Conservation (phyloP, 768 basidiomycete genomes). For the Mycena galericulata region DNA sequence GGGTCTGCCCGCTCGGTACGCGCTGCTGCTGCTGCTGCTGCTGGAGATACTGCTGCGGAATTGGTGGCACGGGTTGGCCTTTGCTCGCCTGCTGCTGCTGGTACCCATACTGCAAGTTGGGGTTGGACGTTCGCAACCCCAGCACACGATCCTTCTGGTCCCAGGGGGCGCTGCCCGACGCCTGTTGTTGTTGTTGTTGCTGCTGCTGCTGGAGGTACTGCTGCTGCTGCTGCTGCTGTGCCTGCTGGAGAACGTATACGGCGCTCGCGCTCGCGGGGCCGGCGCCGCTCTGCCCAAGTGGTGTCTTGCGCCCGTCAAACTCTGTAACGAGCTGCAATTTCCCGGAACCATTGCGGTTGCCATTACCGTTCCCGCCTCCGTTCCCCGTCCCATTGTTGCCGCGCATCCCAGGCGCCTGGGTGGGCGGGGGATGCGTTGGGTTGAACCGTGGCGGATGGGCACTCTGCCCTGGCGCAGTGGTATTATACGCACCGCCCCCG, state of each 20-base stretch:
- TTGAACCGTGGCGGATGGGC: conserved; percentile 80
- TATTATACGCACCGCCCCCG: conserved; percentile 43
- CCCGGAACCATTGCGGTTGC: conserved; percentile 29
- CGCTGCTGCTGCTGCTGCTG: conserved; percentile 45
- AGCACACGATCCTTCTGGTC: conserved; percentile 40
- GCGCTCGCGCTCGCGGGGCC: conserved; percentile 62
- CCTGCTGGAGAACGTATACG: conserved; percentile 56
- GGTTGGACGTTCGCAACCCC: conserved; percentile 70
- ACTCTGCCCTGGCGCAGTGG: conserved; percentile 61
- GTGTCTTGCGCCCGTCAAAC: conserved; percentile 75
- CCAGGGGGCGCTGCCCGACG: conserved; percentile 47
- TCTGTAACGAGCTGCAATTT: conserved; percentile 72
- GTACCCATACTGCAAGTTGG: conserved; percentile 75
- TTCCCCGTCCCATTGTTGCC: conserved; percentile 43
- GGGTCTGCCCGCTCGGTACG: conserved; percentile 52
- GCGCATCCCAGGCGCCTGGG: conserved; percentile 58
- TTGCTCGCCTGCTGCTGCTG: conserved; percentile 58
- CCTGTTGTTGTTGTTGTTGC: conserved; percentile 27
- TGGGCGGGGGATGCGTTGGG: conserved; percentile 58
- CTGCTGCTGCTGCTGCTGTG: conserved; percentile 53
- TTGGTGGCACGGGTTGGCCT: conserved; percentile 74
- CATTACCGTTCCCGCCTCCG: conserved; percentile 43
- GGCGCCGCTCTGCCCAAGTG: conserved; percentile 53
- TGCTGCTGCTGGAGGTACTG: conserved; percentile 47
- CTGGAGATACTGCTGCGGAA: conserved; percentile 76